phyloP scores from a whole-genome alignment of 1,284 basidiomycete genomes.

The Pisolithus thermaeus region DNA sequence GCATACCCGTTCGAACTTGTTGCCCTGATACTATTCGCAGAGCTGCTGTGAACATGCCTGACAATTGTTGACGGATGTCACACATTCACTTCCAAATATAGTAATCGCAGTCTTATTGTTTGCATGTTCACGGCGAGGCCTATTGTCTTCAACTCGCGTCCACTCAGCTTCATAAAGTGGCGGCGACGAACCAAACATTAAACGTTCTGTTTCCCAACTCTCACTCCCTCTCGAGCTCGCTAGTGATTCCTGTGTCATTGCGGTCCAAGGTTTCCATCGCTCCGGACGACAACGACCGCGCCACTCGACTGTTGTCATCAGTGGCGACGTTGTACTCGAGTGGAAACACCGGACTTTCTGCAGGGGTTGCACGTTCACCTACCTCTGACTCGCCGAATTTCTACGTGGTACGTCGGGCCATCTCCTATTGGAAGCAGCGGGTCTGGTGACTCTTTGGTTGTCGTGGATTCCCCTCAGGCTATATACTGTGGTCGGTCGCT shows the following conservation, averaged over 20 bases:
- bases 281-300: not conserved
- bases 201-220: not conserved
- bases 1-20: no score
- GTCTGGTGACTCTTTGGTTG: no score
- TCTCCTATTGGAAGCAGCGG: not conserved
- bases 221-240: not conserved
- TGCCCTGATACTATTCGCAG: no score
- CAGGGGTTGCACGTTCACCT: no score
- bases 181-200: not conserved
- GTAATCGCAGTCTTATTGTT: not conserved
- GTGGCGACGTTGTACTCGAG: not conserved
- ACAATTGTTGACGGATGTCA: not conserved
- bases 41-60: not conserved
- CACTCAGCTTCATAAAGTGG: not conserved
- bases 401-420: no score
- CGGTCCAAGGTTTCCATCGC: not conserved
- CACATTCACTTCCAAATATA: not conserved
- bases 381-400: no score
- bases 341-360: no score
- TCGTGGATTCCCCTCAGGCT: no score
- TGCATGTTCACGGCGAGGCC: not conserved
- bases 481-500: not conserved
- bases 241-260: not conserved
- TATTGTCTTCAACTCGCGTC: not conserved
- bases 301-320: no score